Evolutionary conservation across 108 stramenopile genomes (phyloP).

Genomic region (Schizochytrium sp.): DNA sequence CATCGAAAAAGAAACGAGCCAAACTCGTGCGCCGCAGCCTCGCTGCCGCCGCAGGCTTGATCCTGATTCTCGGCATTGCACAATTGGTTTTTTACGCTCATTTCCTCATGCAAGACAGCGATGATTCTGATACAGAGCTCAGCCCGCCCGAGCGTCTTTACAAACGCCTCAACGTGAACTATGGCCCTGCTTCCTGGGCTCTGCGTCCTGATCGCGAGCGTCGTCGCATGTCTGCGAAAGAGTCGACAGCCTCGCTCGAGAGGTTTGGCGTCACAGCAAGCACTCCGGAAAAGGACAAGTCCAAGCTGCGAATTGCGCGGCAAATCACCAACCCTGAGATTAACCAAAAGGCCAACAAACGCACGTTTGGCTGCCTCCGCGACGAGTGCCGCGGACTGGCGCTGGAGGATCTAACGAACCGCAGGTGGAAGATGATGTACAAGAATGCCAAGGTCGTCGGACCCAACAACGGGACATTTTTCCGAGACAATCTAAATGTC

Average conservation of each 20-base stretch:
- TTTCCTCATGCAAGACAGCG: not conserved
- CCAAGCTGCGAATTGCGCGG: not conserved
- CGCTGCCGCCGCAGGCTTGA: not conserved
- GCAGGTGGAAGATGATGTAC: slow-evolving; percentile 16
- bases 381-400: slow-evolving; percentile 14
- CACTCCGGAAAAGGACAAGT: not conserved
- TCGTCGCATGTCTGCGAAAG: not conserved
- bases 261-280: not conserved
- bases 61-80: not conserved
- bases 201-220: slow-evolving; percentile 1
- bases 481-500: not conserved
- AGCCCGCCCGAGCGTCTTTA: not conserved
- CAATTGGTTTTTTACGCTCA: not conserved
- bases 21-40: not conserved
- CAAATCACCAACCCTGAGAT: not conserved
- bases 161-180: not conserved
- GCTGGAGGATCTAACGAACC: not conserved
- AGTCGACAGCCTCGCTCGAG: not conserved
- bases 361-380: slow-evolving; percentile 2
- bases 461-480: not conserved
- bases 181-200: not conserved
- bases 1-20: not conserved
- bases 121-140: not conserved
- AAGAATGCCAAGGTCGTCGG: slow-evolving; percentile 15
- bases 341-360: not conserved